Percentiles rank a stretch among this genome's conserved stretches.
Conservation (phyloP, 352 stramenopile species). For the Pythium pyrilobum region DNA sequence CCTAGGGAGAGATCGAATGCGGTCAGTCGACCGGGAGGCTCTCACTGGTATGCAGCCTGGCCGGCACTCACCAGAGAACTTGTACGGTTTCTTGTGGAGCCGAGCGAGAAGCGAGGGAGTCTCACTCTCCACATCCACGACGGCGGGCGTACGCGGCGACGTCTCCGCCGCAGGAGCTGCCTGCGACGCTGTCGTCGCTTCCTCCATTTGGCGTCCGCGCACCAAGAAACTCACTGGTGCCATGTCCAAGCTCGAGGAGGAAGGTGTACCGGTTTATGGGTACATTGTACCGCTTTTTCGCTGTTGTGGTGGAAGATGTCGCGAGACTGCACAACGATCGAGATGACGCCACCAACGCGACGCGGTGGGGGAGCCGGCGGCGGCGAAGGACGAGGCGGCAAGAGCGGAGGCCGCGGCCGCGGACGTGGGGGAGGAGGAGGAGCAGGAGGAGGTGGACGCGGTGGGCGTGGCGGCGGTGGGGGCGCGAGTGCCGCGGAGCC, state of each 20-base stretch:
- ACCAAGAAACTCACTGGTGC: too few species aligned
- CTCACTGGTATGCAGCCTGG: too few species aligned
- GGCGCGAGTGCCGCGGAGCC: background rate
- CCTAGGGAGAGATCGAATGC: constrained; percentile 25
- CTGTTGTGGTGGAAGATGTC: constrained; percentile 6
- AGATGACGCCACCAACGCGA: constrained; percentile 13
- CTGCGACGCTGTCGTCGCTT: too few species aligned
- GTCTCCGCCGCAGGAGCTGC: too few species aligned
- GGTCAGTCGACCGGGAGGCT: background rate
- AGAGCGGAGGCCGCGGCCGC: constrained; percentile 4
- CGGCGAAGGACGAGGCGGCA: constrained; percentile 4
- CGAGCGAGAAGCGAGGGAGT: constrained; percentile 35
- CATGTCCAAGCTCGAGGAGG: too few species aligned
- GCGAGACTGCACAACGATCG: background rate
- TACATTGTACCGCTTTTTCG: background rate
- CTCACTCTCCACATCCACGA: background rate
- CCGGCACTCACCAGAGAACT: constrained; percentile 57
- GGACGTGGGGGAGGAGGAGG: constrained; percentile 5
- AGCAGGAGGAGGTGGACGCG: background rate
- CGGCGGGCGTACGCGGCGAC: too few species aligned
- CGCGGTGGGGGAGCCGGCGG: constrained; percentile 6
- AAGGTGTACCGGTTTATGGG: background rate
- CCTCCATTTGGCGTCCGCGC: too few species aligned
- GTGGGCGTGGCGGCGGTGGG: background rate
- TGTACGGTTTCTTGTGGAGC: constrained; percentile 57